Base-by-base conservation (phyloP, 306 rosid genomes). In the Medicago lupulina region DNA sequence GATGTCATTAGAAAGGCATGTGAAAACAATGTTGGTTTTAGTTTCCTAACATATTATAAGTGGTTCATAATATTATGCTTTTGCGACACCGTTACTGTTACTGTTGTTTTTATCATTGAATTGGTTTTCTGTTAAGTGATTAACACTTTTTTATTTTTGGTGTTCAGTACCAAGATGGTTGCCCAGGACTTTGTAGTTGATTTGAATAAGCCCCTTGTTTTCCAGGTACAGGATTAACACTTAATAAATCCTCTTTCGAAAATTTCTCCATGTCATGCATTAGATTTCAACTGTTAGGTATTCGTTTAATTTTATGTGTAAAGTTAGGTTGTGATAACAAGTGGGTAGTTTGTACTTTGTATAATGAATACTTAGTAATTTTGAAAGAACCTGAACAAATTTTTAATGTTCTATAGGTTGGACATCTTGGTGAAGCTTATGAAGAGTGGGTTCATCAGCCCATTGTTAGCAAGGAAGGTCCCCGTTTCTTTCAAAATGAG, bases 371-470 rank as follows among this genome's bases (percentile, higher is more conserved):
- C 51, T 43, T 51, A 51, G 78, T 43, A 66, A 51, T 49, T 71
- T 44, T 25, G 46, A 66, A 55, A 47, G 69, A 46, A 15, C 58
- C 9, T 9, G 73, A 53, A 28, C 19, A 21, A 55, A 39, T 19
- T 76, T 15, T 70, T 57, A n/a, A 65, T 84, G 76, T 80, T 74
- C 76, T 70, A 13, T 65, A 95, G 98, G 97, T 95, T 55, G 98
- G 98, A 53, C 89, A 95, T 89, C 97, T 95, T 54, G 98, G 92
- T 73, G 97, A 87, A 85, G 88, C 76, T 74, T 95, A 95, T 79
- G 87, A 95, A 67, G 97, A 95, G 73, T 95, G 98, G 98, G 90
- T 92, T 73, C 98, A 95, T 86, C 96, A 90, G 80, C 97, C 97
- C 5, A 95, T 95, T 76, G 88, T 91, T 50, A 63, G 89, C 89